Evolutionary conservation across 176 grass and related monocot genomes (phyloP), one percentile per base, ranked within the genome.

Genomic region (Hordeum vulgare): DNA sequence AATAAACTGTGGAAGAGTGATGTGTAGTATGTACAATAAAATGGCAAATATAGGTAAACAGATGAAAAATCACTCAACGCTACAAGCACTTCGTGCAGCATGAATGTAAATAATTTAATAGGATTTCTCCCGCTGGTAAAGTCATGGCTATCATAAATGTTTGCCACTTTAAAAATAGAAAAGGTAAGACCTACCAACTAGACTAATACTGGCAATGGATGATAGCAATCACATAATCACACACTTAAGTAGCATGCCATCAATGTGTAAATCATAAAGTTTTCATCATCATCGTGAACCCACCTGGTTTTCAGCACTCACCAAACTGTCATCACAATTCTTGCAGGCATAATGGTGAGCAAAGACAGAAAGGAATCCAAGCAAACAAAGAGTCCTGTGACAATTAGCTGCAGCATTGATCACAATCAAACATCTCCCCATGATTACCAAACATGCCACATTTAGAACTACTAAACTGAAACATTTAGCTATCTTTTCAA

Each of bases 311-410:
- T 91, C 49, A 97, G 86, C 78, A 97, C 29, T 75, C 85, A 86
- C 94, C 94, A 94, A 54, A 89, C 36, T n/a, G 91, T 89, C 72
- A 97, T 83, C 11, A 88, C 67, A 81, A 97, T 97, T 85, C 94
- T 87, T 75, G 94, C 91, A 59, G 89, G 94, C 94, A 97, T 94
- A 77, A 97, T 97, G 61, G 94, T 97, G 49, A 97, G 85, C 66
- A 97, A 85, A 53, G 94, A 94, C 71, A 97, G 76, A 91, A 97
- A 97, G 23, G 94, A 97, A 85, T 97, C 94, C 89, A 97, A 90
- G 87, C 94, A 97, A 71, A 91, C 91, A 66, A 97, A 94, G 79
- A 94, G 94, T 57, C 94, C 94, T 70, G 89, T 82, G 66, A 94
- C 79, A 86, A 97, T 97, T 80, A 97, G 87, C 94, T 97, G 86